Evolutionary conservation across 768 basidiomycete species (phyloP), one percentile per base, ranked within the genome.

Genomic region (Phanerodontia chrysosporium): DNA sequence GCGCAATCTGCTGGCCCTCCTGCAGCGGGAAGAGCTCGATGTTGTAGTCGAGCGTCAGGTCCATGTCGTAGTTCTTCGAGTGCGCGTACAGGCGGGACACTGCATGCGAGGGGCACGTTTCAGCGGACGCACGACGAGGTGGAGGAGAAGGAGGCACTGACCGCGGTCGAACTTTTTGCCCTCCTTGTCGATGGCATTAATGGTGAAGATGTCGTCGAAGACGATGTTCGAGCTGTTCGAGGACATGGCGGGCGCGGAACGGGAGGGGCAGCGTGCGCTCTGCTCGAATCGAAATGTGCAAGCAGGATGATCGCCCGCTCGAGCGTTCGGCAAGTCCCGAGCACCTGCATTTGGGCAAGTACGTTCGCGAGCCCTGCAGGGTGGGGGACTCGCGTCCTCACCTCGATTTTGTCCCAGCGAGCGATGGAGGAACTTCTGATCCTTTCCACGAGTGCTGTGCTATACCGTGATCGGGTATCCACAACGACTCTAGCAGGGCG

Each of bases 81-180:
- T 86, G 86, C 27, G 89, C 95, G 67, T 87, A 86, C 51, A 98
- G 81, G 30, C 97, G 86, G 24, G 96, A 96, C 35, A 99, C 97
- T 98, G 57, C 54, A 46, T 14, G 49, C 45, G 35, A 27, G 57
- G 44, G 55, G 59, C 59, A 52, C 32, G 46, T n/a, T 51, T 24
- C n/a, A 28, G 49, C 25, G 51, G n/a, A 45, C 44, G 36, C 22
- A 32, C 44, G 42, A 16, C 8, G 27, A 21, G 6, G 25, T 14
- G 35, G 5, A 22, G 24, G 6, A 14, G 29, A 28, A 25, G 55
- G 27, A 39, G 45, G 44, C 52, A 69, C 85, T 49, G 58, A 95
- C 96, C 96, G 87, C 96, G 80, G 74, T 99, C 97, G 66, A 98
- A 99, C 72, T 95, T 97, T 79, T 91, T 97, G 49, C 96, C 96